A percentile compares a stretch with the other conserved stretches of the same genome.
These are phyloP conservation scores for Lagerstroemia speciosa DNA, from an alignment of 345 rosid species.

Conservation along the genomic window DNA sequence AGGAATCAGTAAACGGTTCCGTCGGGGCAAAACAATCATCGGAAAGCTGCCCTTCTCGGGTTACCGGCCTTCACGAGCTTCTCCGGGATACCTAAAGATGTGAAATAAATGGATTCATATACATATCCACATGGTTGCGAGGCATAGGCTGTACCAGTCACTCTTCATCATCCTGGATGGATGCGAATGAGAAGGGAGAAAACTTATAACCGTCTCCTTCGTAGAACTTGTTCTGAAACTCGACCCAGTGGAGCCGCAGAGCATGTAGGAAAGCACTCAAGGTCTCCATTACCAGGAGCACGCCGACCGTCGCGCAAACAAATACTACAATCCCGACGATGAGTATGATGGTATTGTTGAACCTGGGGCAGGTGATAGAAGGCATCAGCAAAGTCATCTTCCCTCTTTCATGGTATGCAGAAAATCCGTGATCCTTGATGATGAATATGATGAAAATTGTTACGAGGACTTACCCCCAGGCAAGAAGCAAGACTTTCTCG, in stretches of 20 bases:
- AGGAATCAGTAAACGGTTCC: neutral
- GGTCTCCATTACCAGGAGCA: conserved; percentile 58
- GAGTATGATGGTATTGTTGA: conserved; percentile 41
- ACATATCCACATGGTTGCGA: neutral
- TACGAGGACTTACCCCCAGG: conserved; percentile 42
- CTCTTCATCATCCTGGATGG: conserved; percentile 29
- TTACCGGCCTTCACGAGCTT: neutral
- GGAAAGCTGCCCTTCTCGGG: neutral
- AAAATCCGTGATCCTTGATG: neutral
- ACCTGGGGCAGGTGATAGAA: conserved; percentile 23
- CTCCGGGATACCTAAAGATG: neutral
- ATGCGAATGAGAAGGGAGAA: conserved; percentile 43
- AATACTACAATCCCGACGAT: conserved; percentile 40
- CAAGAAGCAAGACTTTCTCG: conserved; percentile 54
- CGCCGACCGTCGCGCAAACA: conserved; percentile 46
- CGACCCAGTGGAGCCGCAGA: conserved; percentile 62
- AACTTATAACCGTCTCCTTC: conserved; percentile 60
- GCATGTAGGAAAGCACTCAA: conserved; percentile 57
- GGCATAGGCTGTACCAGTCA: conserved; percentile 1
- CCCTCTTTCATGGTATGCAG: neutral
- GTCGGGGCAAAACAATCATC: neutral
- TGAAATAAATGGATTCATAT: neutral
- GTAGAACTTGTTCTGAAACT: conserved; percentile 58
- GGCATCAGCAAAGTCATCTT: neutral
- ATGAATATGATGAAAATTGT: neutral